Base-by-base conservation (phyloP, 306 rosid species). In the Cucurbita ficifolia region DNA sequence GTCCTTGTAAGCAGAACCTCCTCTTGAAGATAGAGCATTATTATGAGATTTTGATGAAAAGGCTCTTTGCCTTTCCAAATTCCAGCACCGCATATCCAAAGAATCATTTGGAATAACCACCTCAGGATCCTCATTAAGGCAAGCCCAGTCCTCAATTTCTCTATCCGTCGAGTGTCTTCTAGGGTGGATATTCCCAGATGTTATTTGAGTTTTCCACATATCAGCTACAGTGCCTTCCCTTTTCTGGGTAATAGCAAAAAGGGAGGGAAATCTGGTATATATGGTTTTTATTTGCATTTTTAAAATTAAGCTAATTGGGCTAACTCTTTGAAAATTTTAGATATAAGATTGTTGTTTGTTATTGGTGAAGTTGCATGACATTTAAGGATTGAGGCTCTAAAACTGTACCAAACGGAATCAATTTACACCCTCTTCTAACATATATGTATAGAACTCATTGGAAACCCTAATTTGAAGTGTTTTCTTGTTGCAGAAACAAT, bases 401-500 rank as follows among this genome's bases (percentile, higher is more conserved):
- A 60, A 16, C 45, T 1, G 12, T 35, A 36, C 70, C 16, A 62
- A 62, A 8, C 1, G 8, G 22, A 16, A 9, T 39, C 49, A 17
- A 39, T 62, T 39, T 61, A 57, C 22, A 38, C 17, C 17, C 29
- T 51, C 7, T 51, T 57, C 33, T 64, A 7, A 19, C 16, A 12
- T 45, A 42, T 62, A 48, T 14, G 21, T 13, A 12, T 22, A 7
- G 56, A 10, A 45, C 1, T 7, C 8, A 4, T 16, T 14, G 7
- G 3, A 45, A 46, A 68, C 48, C 22, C 73, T 68, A 68, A 46
- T 46, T 68, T 24, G 14, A 46, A 46, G 19, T 1, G 8, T 2
- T 22, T 46, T 48, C 18, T 48, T 16, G 16, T 40, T 18, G 57
- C 77, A 74, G 77, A 58, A 43, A 73, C 22, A 62, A 80, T 83